phyloP scores from a whole-genome alignment of 2,329 filamentous ascomycete species.

The Leptographium galeiforme region DNA sequence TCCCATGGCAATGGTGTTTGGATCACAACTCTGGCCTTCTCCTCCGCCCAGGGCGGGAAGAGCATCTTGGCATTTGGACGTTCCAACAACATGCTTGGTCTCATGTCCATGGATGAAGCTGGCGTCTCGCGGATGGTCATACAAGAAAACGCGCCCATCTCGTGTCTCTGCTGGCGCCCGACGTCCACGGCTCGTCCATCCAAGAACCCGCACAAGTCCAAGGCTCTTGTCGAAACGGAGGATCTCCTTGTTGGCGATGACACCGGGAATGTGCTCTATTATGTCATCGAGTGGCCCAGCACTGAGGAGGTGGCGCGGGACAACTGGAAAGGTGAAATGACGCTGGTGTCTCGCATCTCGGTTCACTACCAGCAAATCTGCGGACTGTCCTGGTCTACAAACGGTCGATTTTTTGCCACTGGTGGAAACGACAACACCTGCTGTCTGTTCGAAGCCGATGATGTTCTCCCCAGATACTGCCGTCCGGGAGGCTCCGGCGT shows the following conservation, averaged over 20 bases:
- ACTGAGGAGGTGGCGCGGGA: conserved; percentile 48
- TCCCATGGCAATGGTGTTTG: conserved; percentile 35
- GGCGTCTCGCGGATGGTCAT: conserved; percentile 38
- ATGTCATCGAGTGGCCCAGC: conserved; percentile 73
- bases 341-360: conserved; percentile 60
- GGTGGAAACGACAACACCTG: conserved; percentile 90
- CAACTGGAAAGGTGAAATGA: conserved; percentile 67
- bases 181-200: conserved; percentile 39
- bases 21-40: conserved; percentile 83
- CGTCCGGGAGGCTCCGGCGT: background rate
- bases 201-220: conserved; percentile 30
- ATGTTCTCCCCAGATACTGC: conserved; percentile 29
- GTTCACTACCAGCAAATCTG: conserved; percentile 86
- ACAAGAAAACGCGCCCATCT: conserved; percentile 56
- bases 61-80: conserved; percentile 77
- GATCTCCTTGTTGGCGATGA: conserved; percentile 83
- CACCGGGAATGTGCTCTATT: conserved; percentile 70
- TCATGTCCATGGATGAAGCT: conserved; percentile 62
- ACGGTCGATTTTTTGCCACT: conserved; percentile 66
- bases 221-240: conserved; percentile 51
- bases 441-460: conserved; percentile 60
- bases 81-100: conserved; percentile 58
- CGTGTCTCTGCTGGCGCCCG: conserved; percentile 73
- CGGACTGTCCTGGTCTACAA: conserved; percentile 74
- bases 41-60: conserved; percentile 59